Evolutionary conservation across 768 basidiomycete species (phyloP).

Genomic region (Collybiopsis luxurians): DNA sequence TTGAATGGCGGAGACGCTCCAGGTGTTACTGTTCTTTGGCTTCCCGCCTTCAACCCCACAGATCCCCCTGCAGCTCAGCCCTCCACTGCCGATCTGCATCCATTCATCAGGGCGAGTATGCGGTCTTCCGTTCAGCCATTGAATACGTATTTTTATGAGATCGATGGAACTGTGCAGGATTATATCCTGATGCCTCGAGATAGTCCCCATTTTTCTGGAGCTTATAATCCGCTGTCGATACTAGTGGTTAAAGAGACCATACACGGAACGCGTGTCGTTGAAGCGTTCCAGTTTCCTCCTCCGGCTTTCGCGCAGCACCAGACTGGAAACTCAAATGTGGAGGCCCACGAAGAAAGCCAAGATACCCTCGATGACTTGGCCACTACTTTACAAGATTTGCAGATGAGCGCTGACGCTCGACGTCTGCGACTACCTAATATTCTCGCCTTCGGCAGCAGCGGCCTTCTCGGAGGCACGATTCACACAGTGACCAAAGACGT

Average conservation of each 20-base stretch:
- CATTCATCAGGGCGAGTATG: constrained; percentile 59
- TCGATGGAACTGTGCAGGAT: constrained; percentile 65
- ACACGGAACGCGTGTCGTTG: constrained; percentile 46
- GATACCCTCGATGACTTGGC: constrained; percentile 34
- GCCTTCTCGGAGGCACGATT: constrained; percentile 41
- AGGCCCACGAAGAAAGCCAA: constrained; percentile 12
- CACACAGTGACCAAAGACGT: constrained; percentile 43
- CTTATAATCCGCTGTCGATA: constrained; percentile 68
- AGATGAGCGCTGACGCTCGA: constrained; percentile 34
- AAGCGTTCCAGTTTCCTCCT: constrained; percentile 74
- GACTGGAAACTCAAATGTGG: constrained; percentile 7
- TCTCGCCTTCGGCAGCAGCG: constrained; percentile 34
- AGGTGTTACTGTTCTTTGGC: constrained; percentile 66
- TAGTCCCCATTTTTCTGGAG: constrained; percentile 65
- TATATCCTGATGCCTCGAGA: constrained; percentile 71
- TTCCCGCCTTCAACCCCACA: constrained; percentile 62
- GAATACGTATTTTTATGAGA: constrained; percentile 56
- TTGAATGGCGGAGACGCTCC: constrained; percentile 46
- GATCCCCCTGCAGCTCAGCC: constrained; percentile 35
- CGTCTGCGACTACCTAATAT: constrained; percentile 31
- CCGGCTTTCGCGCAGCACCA: constrained; percentile 29
- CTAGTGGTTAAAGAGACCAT: constrained; percentile 56
- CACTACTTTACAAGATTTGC: constrained; percentile 36
- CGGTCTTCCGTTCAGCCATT: constrained; percentile 50
- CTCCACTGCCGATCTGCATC: constrained; percentile 24